Evolutionary conservation across 495 filamentous ascomycete genomes (phyloP).

Genomic region (Baudoinia panamericana): DNA sequence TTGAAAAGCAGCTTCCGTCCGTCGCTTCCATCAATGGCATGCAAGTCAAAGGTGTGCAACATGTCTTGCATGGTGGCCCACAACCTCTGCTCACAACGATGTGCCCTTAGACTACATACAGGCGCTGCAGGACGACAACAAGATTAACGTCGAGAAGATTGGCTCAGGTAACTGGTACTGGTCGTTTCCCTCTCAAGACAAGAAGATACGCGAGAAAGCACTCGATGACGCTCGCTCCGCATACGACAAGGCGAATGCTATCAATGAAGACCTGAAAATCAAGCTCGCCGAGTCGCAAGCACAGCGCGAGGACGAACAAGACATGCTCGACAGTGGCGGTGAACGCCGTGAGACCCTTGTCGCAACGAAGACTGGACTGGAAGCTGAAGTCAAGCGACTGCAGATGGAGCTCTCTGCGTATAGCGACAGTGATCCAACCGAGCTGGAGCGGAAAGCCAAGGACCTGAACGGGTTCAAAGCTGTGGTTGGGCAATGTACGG

Average conservation of each 20-base stretch:
- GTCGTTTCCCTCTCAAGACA: conserved; percentile 55
- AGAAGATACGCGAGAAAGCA: conserved; percentile 36
- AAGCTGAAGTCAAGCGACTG: conserved; percentile 29
- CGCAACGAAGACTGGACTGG: conserved; percentile 23
- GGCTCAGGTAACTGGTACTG: conserved; percentile 76
- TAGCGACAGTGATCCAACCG: conserved; percentile 40
- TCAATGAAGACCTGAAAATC: conserved; percentile 31
- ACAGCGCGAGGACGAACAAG: conserved; percentile 33
- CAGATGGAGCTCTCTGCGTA: conserved; percentile 36
- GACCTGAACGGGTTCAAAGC: conserved; percentile 32
- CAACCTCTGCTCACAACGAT: not conserved
- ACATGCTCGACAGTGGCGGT: conserved; percentile 22
- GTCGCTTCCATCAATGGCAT: conserved; percentile 56
- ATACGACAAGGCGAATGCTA: conserved; percentile 34
- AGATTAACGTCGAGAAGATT: conserved; percentile 64
- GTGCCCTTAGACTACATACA: conserved; percentile 49
- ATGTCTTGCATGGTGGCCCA: not conserved
- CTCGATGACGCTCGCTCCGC: conserved; percentile 42
- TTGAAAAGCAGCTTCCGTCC: conserved; percentile 55
- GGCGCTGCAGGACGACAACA: conserved; percentile 48
- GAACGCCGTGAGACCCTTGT: conserved; percentile 28
- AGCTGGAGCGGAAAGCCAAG: conserved; percentile 38
- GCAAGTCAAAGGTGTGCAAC: conserved; percentile 35
- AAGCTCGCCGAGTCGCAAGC: conserved; percentile 35
- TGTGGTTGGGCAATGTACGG: conserved; percentile 11